Base-by-base conservation (phyloP, 2,329 filamentous ascomycete genomes). In the Fusarium sororula region DNA sequence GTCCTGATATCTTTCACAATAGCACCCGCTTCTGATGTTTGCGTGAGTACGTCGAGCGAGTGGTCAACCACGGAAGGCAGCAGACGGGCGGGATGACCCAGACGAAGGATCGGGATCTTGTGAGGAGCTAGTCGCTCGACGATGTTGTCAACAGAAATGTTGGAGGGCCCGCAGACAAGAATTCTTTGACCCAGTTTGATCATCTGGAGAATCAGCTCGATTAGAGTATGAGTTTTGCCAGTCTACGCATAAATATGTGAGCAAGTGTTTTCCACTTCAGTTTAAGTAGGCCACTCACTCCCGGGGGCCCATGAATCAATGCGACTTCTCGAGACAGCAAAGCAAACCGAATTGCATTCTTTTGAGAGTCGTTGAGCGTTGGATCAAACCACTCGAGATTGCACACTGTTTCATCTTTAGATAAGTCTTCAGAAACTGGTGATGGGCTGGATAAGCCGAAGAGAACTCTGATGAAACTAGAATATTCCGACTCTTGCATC, bases 61-160 rank as follows among this genome's bases (percentile, higher is more conserved):
- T 98, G 95, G 73, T 91, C 92, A 39, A 98, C 82, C 0, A 99
- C 95, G 0, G 94, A 94, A 0, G 95, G 95, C 0, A 99, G 87
- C 32, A 99, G 87, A 26, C 96, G 91, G 3, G 96, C 96, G 1
- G 96, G 96, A 82, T 99, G 96, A 3, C 96, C 96, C 2, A 99
- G 89, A 4, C 96, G 92, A 41, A 98, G 89, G 77, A 98, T 94
- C 1, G 94, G 92, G 3, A 98, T 87, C 78, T 94, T 95, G 81
- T 95, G 93, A 0, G 93, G 91, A 5, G 95, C 90, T 4, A 98
- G 88, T 13, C 96, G 91, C 83, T 99, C 96, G 14, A 98, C 95
- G 66, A 99, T 97, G 80, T 99, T 99, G 87, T 99, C 96, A 3
- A 99, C 96, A 1, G 94, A 96, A 76, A 99, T 95, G 81, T 99